phyloP scores from a whole-genome alignment of 495 filamentous ascomycete species.

The Daldinia decipiens region DNA sequence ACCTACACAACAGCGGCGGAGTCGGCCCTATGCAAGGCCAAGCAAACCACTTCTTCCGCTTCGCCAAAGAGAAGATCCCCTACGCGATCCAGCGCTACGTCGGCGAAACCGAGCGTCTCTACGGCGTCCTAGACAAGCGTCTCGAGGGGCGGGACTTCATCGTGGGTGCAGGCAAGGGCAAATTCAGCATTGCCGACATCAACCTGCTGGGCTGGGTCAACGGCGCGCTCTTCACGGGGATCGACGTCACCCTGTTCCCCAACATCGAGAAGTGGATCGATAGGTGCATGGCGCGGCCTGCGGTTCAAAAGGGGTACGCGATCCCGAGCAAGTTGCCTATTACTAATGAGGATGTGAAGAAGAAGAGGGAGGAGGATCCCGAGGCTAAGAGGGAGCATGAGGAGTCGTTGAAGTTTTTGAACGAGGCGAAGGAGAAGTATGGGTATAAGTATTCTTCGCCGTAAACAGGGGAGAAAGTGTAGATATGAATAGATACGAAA shows the following conservation, averaged over 20 bases:
- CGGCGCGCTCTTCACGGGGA: conserved; percentile 59
- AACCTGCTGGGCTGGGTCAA: conserved; percentile 72
- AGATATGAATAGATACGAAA: not conserved
- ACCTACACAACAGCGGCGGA: conserved; percentile 59
- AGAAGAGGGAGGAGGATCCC: conserved; percentile 38
- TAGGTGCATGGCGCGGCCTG: conserved; percentile 67
- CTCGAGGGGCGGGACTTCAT: conserved; percentile 69
- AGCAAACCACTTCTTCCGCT: conserved; percentile 83
- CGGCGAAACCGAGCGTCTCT: conserved; percentile 80
- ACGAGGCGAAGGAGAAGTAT: conserved; percentile 51
- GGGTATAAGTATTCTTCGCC: conserved; percentile 54
- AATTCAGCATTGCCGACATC: conserved; percentile 84
- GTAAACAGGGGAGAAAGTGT: conserved; percentile 9
- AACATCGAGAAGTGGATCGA: conserved; percentile 71
- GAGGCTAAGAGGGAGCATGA: conserved; percentile 40
- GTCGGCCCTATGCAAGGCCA: conserved; percentile 90
- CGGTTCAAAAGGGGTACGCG: conserved; percentile 73
- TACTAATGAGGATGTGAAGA: conserved; percentile 15
- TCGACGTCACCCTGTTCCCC: conserved; percentile 78
- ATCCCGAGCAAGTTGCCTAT: conserved; percentile 60
- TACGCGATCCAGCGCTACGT: conserved; percentile 82
- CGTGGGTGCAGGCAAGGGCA: conserved; percentile 67
- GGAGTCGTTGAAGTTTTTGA: conserved; percentile 37
- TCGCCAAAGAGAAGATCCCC: conserved; percentile 78
- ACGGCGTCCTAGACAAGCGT: conserved; percentile 76